Evolutionary conservation across 345 rosid genomes (phyloP).

Genomic region (Mangifera indica): DNA sequence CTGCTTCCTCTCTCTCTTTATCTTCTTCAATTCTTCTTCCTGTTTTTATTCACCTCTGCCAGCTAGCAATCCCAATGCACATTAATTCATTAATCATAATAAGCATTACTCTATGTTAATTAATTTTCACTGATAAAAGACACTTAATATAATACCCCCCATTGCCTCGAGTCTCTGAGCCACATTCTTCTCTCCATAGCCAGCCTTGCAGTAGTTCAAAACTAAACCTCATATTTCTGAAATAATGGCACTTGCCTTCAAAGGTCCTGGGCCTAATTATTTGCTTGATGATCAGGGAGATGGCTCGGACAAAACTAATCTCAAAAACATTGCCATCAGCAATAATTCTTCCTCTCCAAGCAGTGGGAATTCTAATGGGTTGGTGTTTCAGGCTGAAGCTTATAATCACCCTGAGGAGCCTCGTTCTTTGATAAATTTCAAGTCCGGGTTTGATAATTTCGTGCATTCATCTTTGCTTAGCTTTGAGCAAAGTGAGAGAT

Average conservation of each 20-base stretch:
- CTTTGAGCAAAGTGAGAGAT: slow-evolving; percentile 48
- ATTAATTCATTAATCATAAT: background rate
- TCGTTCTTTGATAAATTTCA: slow-evolving; percentile 69
- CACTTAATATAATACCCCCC: background rate
- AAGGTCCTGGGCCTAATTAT: slow-evolving; percentile 26
- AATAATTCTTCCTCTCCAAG: slow-evolving; percentile 36
- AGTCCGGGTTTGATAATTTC: slow-evolving; percentile 26
- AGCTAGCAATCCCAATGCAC: slow-evolving; percentile 51
- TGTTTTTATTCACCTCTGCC: slow-evolving; percentile 33
- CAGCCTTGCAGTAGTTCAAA: background rate
- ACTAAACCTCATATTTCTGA: background rate
- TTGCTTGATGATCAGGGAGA: slow-evolving; percentile 28
- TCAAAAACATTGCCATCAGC: slow-evolving; percentile 24
- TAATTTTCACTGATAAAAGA: background rate
- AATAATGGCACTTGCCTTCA: slow-evolving; percentile 52
- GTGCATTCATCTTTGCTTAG: slow-evolving; percentile 61
- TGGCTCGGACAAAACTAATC: slow-evolving; percentile 16
- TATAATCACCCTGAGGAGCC: slow-evolving; percentile 32
- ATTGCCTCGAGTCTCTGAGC: slow-evolving; percentile 14
- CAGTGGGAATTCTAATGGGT: slow-evolving; percentile 50
- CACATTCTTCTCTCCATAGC: slow-evolving; percentile 13
- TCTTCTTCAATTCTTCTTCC: background rate
- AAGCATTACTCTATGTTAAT: background rate
- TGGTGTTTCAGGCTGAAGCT: slow-evolving; percentile 33
- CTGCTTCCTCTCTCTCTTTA: slow-evolving; percentile 23